These are phyloP conservation scores for Citrus medica DNA, from an alignment of 345 rosid species.

Conservation along the genomic window DNA sequence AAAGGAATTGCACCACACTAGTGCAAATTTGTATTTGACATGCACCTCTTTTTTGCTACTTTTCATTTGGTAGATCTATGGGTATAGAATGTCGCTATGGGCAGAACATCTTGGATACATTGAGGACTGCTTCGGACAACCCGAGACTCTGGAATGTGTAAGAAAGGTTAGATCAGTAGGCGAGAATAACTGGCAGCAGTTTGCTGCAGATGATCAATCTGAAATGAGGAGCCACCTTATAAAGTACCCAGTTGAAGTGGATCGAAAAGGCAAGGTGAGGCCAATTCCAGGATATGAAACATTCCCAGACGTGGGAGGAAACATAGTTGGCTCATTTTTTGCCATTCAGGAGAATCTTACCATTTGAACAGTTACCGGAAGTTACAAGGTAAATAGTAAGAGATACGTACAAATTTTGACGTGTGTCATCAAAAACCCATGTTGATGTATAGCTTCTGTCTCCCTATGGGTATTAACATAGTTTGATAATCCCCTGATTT, in stretches of 20 bases:
- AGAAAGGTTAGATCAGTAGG: conserved; percentile 53
- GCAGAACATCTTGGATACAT: conserved; percentile 75
- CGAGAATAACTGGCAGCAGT: conserved; percentile 73
- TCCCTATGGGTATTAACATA: neutral
- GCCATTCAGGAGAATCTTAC: conserved; percentile 88
- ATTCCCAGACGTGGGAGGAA: conserved; percentile 91
- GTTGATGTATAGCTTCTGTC: neutral
- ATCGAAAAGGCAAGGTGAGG: conserved; percentile 74
- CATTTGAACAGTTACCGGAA: conserved; percentile 30
- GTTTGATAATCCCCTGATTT: neutral
- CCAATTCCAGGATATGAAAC: conserved; percentile 62
- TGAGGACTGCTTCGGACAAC: conserved; percentile 56
- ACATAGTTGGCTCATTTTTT: conserved; percentile 70
- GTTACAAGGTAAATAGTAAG: neutral
- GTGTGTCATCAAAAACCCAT: neutral
- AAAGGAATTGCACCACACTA: neutral
- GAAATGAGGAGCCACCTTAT: conserved; percentile 88
- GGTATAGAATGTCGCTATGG: conserved; percentile 97
- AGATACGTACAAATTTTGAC: neutral
- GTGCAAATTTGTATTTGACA: neutral
- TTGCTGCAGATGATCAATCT: conserved; percentile 53
- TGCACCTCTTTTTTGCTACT: neutral
- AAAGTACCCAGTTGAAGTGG: conserved; percentile 84
- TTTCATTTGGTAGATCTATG: conserved; percentile 51
- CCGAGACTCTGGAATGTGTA: conserved; percentile 85